Conservation (phyloP, 2,329 filamentous ascomycete genomes). For the Coniochaeta sp. region DNA sequence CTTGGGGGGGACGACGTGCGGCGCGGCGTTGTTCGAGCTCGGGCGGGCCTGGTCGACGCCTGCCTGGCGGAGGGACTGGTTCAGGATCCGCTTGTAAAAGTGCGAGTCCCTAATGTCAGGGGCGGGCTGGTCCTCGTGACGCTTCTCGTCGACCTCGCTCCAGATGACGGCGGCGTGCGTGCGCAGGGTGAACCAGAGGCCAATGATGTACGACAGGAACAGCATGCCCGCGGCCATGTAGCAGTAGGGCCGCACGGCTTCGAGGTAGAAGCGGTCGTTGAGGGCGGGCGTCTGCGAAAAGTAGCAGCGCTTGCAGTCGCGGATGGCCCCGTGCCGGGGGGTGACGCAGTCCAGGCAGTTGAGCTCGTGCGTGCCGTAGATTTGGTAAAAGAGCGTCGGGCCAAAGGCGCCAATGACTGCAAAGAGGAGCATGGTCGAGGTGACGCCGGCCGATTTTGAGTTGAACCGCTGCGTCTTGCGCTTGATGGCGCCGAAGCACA, state of each 20-base stretch:
- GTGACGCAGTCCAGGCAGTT: slow-evolving; percentile 65
- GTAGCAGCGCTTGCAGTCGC: slow-evolving; percentile 88
- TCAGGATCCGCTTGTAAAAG: slow-evolving; percentile 87
- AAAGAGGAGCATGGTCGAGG: slow-evolving; percentile 95
- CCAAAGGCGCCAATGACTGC: slow-evolving; percentile 93
- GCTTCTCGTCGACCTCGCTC: slow-evolving; percentile 81
- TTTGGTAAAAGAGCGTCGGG: slow-evolving; percentile 95
- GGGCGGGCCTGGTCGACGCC: slow-evolving; percentile 50
- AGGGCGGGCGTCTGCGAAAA: slow-evolving; percentile 83
- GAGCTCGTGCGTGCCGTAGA: slow-evolving; percentile 94
- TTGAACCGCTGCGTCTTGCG: slow-evolving; percentile 98
- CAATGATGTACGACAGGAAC: slow-evolving; percentile 90
- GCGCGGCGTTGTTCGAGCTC: slow-evolving; percentile 33
- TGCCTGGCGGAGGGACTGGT: slow-evolving; percentile 80
- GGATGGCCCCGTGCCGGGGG: slow-evolving; percentile 29
- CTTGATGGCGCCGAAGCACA: slow-evolving; percentile 98
- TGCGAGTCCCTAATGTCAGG: slow-evolving; percentile 80
- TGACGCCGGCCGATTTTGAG: slow-evolving; percentile 89
- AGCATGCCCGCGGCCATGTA: slow-evolving; percentile 80
- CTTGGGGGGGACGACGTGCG: slow-evolving; percentile 74
- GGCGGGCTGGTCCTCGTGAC: slow-evolving; percentile 49
- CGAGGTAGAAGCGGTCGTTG: slow-evolving; percentile 79
- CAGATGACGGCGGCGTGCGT: slow-evolving; percentile 97
- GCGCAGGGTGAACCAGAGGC: slow-evolving; percentile 88
- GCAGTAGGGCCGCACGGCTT: slow-evolving; percentile 89